These are phyloP conservation scores for Nicotiana benthamiana DNA, from an alignment of 257 asterid genomes.

Conservation along the genomic window DNA sequence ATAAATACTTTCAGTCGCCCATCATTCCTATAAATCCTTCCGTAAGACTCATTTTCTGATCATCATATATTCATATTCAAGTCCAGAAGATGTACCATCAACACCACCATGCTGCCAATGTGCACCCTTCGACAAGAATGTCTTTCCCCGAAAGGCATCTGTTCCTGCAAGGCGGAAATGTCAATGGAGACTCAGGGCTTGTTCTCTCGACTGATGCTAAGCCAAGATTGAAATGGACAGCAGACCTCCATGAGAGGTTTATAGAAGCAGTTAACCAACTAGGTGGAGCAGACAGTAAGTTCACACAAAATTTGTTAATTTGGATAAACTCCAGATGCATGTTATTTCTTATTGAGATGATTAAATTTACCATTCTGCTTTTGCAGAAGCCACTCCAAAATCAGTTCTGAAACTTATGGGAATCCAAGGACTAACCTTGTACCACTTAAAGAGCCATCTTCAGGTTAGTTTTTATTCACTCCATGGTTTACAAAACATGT, in stretches of 20 bases:
- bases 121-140: slow-evolving; percentile 52
- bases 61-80: slow-evolving; percentile 14
- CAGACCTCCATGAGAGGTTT: slow-evolving; percentile 83
- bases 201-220: slow-evolving; percentile 95
- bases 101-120: slow-evolving; percentile 53
- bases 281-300: slow-evolving; percentile 99
- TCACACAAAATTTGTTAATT: slow-evolving; percentile 2
- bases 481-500: background rate
- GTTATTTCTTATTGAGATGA: slow-evolving; percentile 19
- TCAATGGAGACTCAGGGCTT: slow-evolving; percentile 72
- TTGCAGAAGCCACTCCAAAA: slow-evolving; percentile 96
- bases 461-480: slow-evolving; percentile 45
- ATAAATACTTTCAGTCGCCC: slow-evolving; percentile 7
- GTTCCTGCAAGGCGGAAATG: slow-evolving; percentile 60
- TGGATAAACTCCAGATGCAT: slow-evolving; percentile 10
- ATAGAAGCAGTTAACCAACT: slow-evolving; percentile 90
- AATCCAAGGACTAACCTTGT: slow-evolving; percentile 81
- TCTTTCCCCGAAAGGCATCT: slow-evolving; percentile 63
- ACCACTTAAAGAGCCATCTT: slow-evolving; percentile 94
- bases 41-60: slow-evolving; percentile 22
- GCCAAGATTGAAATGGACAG: slow-evolving; percentile 94
- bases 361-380: slow-evolving; percentile 15
- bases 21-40: slow-evolving; percentile 2
- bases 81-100: slow-evolving; percentile 55
- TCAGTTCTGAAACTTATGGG: slow-evolving; percentile 96